phyloP scores from a whole-genome alignment of 73 alveolate species.

The Paramecium biaurelia region DNA sequence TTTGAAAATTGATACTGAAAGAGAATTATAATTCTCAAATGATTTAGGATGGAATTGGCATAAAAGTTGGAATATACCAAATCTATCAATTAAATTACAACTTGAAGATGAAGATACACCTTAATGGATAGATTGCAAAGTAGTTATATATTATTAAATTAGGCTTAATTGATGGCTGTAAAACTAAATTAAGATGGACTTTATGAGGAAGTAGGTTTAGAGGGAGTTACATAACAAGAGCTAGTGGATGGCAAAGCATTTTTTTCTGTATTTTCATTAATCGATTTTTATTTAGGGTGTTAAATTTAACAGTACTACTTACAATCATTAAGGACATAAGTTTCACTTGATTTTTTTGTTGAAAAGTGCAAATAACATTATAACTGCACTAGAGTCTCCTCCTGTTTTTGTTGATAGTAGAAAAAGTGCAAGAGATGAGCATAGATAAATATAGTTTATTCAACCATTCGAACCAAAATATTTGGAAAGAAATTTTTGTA shows the following conservation, averaged over 20 bases:
- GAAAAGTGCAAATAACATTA: not conserved
- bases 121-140: slow-evolving; percentile 58
- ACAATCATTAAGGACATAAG: slow-evolving; percentile 50
- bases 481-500: slow-evolving; percentile 54
- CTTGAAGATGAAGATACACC: not conserved
- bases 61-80: slow-evolving; percentile 77
- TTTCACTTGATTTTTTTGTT: not conserved
- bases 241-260: slow-evolving; percentile 56
- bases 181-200: not conserved
- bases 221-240: slow-evolving; percentile 39
- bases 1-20: slow-evolving; percentile 69
- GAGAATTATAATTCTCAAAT: slow-evolving; percentile 62
- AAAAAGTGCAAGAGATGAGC: slow-evolving; percentile 64
- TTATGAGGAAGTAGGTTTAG: slow-evolving; percentile 61
- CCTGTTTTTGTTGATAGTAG: slow-evolving; percentile 57
- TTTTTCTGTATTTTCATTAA: slow-evolving; percentile 42
- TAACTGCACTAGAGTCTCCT: slow-evolving; percentile 34
- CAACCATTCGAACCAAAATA: slow-evolving; percentile 59
- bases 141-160: not conserved
- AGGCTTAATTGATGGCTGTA: slow-evolving; percentile 32
- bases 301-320: slow-evolving; percentile 52
- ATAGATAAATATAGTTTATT: slow-evolving; percentile 5
- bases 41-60: slow-evolving; percentile 77
- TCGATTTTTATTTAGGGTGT: slow-evolving; percentile 52
- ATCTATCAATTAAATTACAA: slow-evolving; percentile 56